Evolutionary conservation across 2,329 filamentous ascomycete genomes (phyloP).

Genomic region (Exserohilum rostratum): DNA sequence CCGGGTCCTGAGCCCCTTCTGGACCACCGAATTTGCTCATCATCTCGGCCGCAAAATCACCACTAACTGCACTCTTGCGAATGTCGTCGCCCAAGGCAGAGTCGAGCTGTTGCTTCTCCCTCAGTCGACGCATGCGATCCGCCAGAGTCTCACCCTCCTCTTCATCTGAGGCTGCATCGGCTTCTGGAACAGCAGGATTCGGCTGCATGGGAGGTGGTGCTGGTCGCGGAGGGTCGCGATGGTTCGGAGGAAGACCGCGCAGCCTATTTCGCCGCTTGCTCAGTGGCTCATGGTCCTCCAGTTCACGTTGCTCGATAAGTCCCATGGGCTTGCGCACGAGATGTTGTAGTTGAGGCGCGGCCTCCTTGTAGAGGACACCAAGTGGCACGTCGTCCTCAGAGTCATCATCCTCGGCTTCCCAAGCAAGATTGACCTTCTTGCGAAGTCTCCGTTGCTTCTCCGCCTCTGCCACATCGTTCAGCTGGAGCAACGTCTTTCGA

Average conservation of each 20-base stretch:
- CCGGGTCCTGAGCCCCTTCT: conserved; percentile 15
- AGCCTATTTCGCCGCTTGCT: conserved; percentile 77
- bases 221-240: conserved; percentile 22
- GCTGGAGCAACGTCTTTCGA: conserved; percentile 84
- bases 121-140: conserved; percentile 69
- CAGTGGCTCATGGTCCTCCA: conserved; percentile 92
- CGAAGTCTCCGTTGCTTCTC: conserved; percentile 76
- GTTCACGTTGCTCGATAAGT: conserved; percentile 77
- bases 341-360: conserved; percentile 49
- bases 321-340: conserved; percentile 69
- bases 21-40: conserved; percentile 55
- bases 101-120: conserved; percentile 60
- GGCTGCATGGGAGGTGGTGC: conserved; percentile 32
- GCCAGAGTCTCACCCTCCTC: conserved; percentile 69
- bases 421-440: conserved; percentile 84
- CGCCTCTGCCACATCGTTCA: conserved; percentile 87
- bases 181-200: conserved; percentile 34
- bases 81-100: conserved; percentile 50
- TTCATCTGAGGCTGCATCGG: conserved; percentile 41
- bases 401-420: conserved; percentile 72
- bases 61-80: conserved; percentile 62
- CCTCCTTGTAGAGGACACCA: conserved; percentile 70
- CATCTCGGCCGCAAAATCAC: conserved; percentile 71
- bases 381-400: conserved; percentile 84
- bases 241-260: conserved; percentile 60